phyloP scores from a whole-genome alignment of 2,329 filamentous ascomycete species.

The Coniochaeta sp. region DNA sequence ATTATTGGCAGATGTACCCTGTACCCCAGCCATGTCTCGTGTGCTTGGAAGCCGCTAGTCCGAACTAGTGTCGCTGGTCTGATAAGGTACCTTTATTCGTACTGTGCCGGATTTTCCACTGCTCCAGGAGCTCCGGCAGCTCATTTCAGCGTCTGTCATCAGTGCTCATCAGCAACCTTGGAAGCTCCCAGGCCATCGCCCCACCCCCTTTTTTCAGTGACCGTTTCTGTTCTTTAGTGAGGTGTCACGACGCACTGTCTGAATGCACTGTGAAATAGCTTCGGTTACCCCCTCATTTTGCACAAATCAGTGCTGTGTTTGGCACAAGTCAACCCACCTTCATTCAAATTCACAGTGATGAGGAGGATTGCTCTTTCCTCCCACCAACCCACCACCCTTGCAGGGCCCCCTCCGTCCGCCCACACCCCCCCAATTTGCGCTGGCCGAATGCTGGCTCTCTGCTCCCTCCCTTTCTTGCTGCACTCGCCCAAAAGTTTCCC shows the following conservation, averaged over 20 bases:
- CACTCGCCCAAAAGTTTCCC: constrained; percentile 17
- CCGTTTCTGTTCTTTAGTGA: neutral
- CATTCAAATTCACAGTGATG: neutral
- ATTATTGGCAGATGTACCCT: neutral
- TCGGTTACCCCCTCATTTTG: neutral
- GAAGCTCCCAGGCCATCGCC: neutral
- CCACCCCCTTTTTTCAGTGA: neutral
- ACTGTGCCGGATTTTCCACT: neutral
- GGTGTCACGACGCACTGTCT: neutral
- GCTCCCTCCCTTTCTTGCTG: constrained; percentile 16
- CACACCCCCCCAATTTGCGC: constrained; percentile 13
- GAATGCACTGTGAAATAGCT: neutral
- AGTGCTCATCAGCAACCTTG: neutral
- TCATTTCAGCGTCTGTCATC: neutral
- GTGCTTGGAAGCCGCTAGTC: neutral
- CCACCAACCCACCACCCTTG: constrained; percentile 3
- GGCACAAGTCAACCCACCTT: constrained; percentile 3
- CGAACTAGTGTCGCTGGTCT: neutral
- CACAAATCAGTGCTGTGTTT: constrained; percentile 2
- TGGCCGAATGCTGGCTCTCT: too few relatives aligned
- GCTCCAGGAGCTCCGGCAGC: neutral
- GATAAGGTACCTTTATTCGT: neutral
- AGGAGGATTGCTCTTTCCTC: neutral
- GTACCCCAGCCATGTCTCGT: constrained; percentile 4
- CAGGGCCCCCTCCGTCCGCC: constrained; percentile 12